A percentile compares a stretch with the other conserved stretches of the same genome.
phyloP scores from a whole-genome alignment of 441 rosid species.

The Eutrema salsugineum region DNA sequence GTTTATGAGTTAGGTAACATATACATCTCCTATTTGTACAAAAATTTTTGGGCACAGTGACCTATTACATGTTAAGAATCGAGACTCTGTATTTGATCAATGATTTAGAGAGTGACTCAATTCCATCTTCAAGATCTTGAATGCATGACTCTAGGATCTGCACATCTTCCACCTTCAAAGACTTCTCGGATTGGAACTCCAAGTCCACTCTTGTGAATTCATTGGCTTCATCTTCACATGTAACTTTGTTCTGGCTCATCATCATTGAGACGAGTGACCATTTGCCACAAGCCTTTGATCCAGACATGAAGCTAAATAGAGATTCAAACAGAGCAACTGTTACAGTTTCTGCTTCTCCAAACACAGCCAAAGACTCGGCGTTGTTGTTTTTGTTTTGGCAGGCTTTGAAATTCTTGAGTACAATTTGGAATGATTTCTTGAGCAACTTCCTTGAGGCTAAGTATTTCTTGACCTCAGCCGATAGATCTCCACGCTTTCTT shows the following conservation, averaged over 20 bases:
- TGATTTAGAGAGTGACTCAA: slow-evolving; percentile 19
- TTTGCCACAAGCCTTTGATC: slow-evolving; percentile 19
- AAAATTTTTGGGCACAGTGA: not conserved
- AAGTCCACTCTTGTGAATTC: slow-evolving; percentile 12
- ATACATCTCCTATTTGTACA: not conserved
- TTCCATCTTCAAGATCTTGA: slow-evolving; percentile 24
- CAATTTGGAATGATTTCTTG: slow-evolving; percentile 26
- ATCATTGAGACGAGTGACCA: slow-evolving; percentile 41
- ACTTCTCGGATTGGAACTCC: slow-evolving; percentile 7
- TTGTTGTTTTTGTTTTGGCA: slow-evolving; percentile 5
- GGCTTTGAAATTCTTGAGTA: slow-evolving; percentile 27
- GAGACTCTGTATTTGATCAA: slow-evolving; percentile 26
- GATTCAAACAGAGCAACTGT: slow-evolving; percentile 28
- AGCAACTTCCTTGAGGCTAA: slow-evolving; percentile 32
- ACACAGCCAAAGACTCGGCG: not conserved
- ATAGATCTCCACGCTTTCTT: slow-evolving; percentile 30
- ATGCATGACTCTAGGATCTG: slow-evolving; percentile 20
- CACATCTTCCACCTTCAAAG: slow-evolving; percentile 24
- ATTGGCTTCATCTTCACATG: slow-evolving; percentile 17
- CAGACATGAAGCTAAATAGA: slow-evolving; percentile 31
- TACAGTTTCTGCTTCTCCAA: slow-evolving; percentile 28
- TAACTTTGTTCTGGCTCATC: slow-evolving; percentile 24
- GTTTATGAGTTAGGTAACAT: not conserved
- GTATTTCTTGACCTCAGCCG: slow-evolving; percentile 34
- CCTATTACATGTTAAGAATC: slow-evolving; percentile 5